These are phyloP conservation scores for Rhodomyrtus tomentosa DNA, from an alignment of 345 rosid species.

Conservation along the genomic window DNA sequence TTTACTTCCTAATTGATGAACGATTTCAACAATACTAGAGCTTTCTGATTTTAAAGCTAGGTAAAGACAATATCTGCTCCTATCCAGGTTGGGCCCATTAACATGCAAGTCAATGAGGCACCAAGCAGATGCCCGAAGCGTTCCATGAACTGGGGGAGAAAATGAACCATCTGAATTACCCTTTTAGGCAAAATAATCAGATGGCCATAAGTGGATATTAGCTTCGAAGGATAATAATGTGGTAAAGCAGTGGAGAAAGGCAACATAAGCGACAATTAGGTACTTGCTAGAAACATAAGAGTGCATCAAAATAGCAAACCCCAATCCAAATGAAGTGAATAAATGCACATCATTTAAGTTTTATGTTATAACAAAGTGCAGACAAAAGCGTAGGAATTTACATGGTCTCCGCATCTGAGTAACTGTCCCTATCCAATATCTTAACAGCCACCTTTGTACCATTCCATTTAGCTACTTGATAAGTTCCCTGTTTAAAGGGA, in stretches of 20 bases:
- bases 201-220: background rate
- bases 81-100: background rate
- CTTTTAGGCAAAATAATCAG: background rate
- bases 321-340: background rate
- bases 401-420: constrained; percentile 59
- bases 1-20: background rate
- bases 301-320: background rate
- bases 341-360: background rate
- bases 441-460: constrained; percentile 89
- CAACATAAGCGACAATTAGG: background rate
- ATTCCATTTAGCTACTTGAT: constrained; percentile 98
- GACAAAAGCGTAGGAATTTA: constrained; percentile 15
- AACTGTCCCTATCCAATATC: constrained; percentile 74
- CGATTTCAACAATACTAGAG: background rate
- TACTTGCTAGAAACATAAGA: background rate
- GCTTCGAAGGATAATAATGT: background rate
- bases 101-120: background rate
- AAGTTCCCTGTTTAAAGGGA: constrained; percentile 48
- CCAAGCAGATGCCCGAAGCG: background rate
- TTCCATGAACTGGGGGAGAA: background rate
- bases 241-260: background rate
- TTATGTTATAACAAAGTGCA: background rate
- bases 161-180: background rate
- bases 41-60: background rate
- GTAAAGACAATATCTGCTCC: background rate